A percentile compares a stretch with the other conserved stretches of the same genome.
phyloP scores from a whole-genome alignment of 2,329 filamentous ascomycete genomes.

The Esteya vermicola region DNA sequence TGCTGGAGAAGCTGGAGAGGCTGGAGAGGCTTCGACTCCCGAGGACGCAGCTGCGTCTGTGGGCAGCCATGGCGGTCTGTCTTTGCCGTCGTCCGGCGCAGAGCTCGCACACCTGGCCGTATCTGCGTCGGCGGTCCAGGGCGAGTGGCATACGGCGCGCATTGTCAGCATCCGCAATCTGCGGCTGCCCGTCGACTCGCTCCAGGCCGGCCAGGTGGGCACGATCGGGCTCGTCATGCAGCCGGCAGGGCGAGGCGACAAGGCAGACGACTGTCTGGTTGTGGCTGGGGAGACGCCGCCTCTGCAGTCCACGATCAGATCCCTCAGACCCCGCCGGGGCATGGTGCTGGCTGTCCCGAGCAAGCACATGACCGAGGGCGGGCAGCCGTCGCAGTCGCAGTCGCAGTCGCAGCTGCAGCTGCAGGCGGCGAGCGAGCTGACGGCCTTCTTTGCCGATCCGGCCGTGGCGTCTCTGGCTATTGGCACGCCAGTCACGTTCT shows the following conservation, averaged over 20 bases:
- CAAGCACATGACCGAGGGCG: constrained; percentile 40
- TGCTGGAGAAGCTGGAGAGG: no score
- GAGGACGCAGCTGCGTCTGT: constrained; percentile 33
- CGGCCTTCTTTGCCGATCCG: constrained; percentile 53
- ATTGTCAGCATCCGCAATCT: constrained; percentile 82
- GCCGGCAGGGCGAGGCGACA: constrained; percentile 10
- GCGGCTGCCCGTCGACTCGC: constrained; percentile 61
- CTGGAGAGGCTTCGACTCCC: no score
- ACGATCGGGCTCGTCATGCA: constrained; percentile 69
- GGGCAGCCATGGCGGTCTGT: constrained; percentile 30
- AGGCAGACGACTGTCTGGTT: background rate
- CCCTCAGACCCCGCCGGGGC: constrained; percentile 52
- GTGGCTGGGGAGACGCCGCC: background rate
- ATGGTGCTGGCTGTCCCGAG: constrained; percentile 63
- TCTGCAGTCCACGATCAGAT: constrained; percentile 13
- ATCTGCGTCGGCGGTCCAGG: constrained; percentile 36
- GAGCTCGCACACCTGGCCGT: constrained; percentile 40
- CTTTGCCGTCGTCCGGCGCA: constrained; percentile 35
- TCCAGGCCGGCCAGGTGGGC: constrained; percentile 73
- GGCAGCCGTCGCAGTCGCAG: no score
- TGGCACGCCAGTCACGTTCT: constrained; percentile 64
- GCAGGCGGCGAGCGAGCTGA: constrained; percentile 53
- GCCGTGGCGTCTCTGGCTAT: constrained; percentile 49
- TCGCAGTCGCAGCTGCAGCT: no score
- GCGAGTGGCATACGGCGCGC: constrained; percentile 66